Evolutionary conservation across 2,329 filamentous ascomycete genomes (phyloP).

Genomic region (Arthroderma sp.): DNA sequence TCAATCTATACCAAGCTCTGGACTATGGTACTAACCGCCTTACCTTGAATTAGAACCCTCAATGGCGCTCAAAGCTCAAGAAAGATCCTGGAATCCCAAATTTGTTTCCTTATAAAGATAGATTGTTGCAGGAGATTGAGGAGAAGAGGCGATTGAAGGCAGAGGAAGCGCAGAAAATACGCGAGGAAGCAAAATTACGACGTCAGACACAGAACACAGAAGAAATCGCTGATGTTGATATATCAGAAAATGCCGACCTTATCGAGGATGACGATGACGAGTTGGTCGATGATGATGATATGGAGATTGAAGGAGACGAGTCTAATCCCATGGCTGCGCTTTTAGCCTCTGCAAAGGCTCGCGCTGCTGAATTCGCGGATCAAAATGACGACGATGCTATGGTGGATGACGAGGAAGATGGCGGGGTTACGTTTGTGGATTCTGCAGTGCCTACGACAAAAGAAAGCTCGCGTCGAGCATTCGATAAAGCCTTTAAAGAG

Average conservation of each 20-base stretch:
- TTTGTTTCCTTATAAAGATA: conserved; percentile 94
- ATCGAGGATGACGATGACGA: conserved; percentile 33
- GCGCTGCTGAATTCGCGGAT: conserved; percentile 62
- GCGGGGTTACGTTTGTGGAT: conserved; percentile 40
- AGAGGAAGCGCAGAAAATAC: conserved; percentile 60
- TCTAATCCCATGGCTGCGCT: conserved; percentile 88
- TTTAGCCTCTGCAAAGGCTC: conserved; percentile 66
- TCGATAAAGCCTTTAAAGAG: conserved; percentile 92
- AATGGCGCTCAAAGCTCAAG: conserved; percentile 92
- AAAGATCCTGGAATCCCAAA: conserved; percentile 98
- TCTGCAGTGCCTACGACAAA: conserved; percentile 29
- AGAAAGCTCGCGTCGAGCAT: conserved; percentile 68
- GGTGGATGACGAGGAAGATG: conserved; percentile 40
- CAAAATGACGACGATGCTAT: conserved; percentile 45
- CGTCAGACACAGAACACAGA: conserved; percentile 31
- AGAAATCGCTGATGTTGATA: conserved; percentile 22
- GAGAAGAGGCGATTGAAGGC: conserved; percentile 69
- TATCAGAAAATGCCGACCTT: conserved; percentile 21
- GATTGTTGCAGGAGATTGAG: conserved; percentile 86
- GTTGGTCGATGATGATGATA: conserved; percentile 38
- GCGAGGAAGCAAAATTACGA: conserved; percentile 49
- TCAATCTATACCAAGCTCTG: neutral
- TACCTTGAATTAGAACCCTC: conserved; percentile 52
- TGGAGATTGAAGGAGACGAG: conserved; percentile 53
- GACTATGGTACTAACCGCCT: neutral